Percentiles rank a stretch among this genome's conserved stretches.
Conservation (phyloP, 2,329 filamentous ascomycete genomes). For the Fusarium floridanum region DNA sequence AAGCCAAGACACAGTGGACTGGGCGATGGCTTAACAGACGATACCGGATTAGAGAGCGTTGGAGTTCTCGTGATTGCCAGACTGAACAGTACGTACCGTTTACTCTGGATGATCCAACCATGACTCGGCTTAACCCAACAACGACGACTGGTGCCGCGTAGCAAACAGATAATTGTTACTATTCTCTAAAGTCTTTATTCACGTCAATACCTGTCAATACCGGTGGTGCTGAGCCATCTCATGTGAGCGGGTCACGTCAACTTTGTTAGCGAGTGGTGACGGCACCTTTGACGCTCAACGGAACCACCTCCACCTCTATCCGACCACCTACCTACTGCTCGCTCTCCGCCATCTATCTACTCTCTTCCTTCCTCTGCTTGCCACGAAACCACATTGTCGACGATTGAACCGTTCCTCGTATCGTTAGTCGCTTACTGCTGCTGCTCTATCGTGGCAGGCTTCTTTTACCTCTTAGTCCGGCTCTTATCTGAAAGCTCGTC, state of each 20-base stretch:
- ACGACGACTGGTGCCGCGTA: neutral
- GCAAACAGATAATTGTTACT: constrained; percentile 1
- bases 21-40: constrained; percentile 28
- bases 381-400: constrained; percentile 30
- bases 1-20: constrained; percentile 18
- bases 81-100: constrained; percentile 22
- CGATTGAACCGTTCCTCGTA: constrained; percentile 22
- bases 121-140: constrained; percentile 27
- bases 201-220: neutral
- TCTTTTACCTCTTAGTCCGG: constrained; percentile 8
- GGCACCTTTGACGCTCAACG: constrained; percentile 35
- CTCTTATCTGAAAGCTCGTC: constrained; percentile 27
- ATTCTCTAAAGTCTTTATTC: neutral
- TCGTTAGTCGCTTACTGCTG: constrained; percentile 7
- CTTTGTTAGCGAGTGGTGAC: constrained; percentile 40
- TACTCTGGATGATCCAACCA: constrained; percentile 25
- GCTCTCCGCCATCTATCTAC: constrained; percentile 43
- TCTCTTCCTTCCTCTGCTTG: constrained; percentile 21
- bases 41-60: constrained; percentile 21
- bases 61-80: constrained; percentile 42
- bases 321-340: constrained; percentile 27
- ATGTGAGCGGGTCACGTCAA: constrained; percentile 24
- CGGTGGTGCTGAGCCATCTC: constrained; percentile 10
- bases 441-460: neutral
- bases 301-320: constrained; percentile 45